Percentiles rank a stretch among this genome's conserved stretches.
phyloP scores from a whole-genome alignment of 1,284 basidiomycete species.

The Marasmius tenuissimus region DNA sequence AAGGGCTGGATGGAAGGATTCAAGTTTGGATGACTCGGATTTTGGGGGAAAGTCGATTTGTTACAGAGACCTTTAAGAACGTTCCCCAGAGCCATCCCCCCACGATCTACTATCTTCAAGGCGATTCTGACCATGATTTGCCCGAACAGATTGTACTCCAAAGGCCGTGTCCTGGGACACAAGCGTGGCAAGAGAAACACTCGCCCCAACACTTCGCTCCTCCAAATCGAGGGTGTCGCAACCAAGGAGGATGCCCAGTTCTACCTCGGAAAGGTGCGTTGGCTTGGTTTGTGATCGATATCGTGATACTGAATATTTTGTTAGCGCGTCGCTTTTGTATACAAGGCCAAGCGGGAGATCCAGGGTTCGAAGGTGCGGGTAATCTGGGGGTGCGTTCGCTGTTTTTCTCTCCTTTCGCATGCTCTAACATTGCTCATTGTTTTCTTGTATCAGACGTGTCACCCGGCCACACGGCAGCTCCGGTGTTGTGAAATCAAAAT shows the following conservation, averaged over 20 bases:
- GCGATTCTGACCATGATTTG: constrained; percentile 7
- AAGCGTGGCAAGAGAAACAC: constrained; percentile 98
- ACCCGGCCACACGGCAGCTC: constrained; percentile 93
- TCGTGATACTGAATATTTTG: neutral
- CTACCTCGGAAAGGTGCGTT: constrained; percentile 95
- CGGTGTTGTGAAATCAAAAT: constrained; percentile 98
- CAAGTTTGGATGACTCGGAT: constrained; percentile 35
- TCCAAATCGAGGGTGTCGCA: constrained; percentile 97
- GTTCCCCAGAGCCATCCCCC: neutral
- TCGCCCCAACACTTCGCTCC: constrained; percentile 91
- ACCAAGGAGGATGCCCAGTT: constrained; percentile 94
- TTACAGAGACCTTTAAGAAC: constrained; percentile 1
- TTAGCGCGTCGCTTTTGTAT: constrained; percentile 96
- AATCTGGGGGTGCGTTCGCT: constrained; percentile 81
- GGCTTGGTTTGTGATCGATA: constrained; percentile 1
- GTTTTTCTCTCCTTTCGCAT: neutral
- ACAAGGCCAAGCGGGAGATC: constrained; percentile 92
- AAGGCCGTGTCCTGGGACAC: constrained; percentile 97
- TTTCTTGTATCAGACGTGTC: constrained; percentile 60
- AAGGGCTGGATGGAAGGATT: constrained; percentile 35
- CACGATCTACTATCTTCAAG: constrained; percentile 2
- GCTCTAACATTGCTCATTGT: neutral
- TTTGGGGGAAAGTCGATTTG: constrained; percentile 11
- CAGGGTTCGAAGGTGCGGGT: constrained; percentile 93
- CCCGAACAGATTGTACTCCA: constrained; percentile 82